These are phyloP conservation scores for Cystofilobasidium macerans DNA, from an alignment of 768 basidiomycete genomes.

Conservation along the genomic window DNA sequence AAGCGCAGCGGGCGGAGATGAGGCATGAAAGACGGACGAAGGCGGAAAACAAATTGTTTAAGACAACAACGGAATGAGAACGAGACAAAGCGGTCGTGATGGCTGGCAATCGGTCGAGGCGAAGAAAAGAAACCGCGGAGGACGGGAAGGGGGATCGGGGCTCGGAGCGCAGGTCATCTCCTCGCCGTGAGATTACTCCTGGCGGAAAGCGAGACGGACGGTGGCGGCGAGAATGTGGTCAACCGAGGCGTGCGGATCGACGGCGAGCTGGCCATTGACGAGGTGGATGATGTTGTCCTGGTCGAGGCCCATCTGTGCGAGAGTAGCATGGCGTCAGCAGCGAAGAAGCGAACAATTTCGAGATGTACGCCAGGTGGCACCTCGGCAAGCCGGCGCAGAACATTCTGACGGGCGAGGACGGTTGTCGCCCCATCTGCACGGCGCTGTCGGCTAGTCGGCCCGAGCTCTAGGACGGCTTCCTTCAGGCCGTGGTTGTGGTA, in stretches of 20 bases:
- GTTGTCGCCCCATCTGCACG: background rate
- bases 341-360: background rate
- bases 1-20: too few relatives aligned
- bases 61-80: background rate
- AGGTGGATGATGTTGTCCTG: background rate
- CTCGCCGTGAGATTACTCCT: too few relatives aligned
- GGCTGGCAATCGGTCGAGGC: too few relatives aligned
- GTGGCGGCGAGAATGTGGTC: background rate
- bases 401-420: too few relatives aligned
- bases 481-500: background rate
- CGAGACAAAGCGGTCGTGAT: background rate
- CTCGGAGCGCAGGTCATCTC: background rate
- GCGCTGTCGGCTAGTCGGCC: background rate
- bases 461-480: background rate
- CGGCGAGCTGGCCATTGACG: background rate
- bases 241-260: background rate
- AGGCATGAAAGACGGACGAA: background rate
- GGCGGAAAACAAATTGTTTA: background rate
- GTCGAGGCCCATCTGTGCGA: background rate
- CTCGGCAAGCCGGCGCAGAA: too few relatives aligned
- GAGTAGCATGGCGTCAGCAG: background rate
- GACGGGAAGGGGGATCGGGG: too few relatives aligned
- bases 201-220: background rate
- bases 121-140: too few relatives aligned
- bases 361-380: too few relatives aligned